These are phyloP conservation scores for Lagenaria siceraria DNA, from an alignment of 306 rosid genomes.

Conservation along the genomic window DNA sequence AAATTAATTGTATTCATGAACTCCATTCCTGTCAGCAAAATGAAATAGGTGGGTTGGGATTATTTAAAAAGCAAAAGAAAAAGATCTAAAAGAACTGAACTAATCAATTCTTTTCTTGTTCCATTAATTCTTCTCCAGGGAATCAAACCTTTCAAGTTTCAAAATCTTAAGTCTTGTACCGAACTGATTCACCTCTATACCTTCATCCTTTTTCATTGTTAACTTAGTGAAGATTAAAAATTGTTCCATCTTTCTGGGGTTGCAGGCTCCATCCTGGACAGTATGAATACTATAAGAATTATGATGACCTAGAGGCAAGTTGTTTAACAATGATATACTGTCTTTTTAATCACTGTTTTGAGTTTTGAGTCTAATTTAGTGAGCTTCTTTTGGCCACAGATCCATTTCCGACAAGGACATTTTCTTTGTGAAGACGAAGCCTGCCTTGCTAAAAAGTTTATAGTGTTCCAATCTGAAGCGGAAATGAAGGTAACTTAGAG, in stretches of 20 bases:
- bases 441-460: conserved; percentile 77
- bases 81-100: background rate
- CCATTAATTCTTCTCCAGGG: background rate
- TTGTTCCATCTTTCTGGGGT: conserved; percentile 1
- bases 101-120: background rate
- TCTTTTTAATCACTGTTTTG: background rate
- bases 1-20: background rate
- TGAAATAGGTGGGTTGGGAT: background rate
- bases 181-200: background rate
- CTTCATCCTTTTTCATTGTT: background rate
- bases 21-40: background rate
- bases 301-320: conserved; percentile 94
- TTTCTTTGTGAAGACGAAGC: conserved; percentile 94
- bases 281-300: conserved; percentile 72
- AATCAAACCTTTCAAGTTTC: background rate
- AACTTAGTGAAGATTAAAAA: background rate
- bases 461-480: conserved; percentile 70
- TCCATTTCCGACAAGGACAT: conserved; percentile 81
- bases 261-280: conserved; percentile 88
- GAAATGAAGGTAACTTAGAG: conserved; percentile 73
- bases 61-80: background rate
- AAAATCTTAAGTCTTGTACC: background rate
- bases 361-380: background rate
- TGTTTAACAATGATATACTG: background rate
- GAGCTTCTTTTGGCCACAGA: conserved; percentile 25